Evolutionary conservation across 306 rosid species (phyloP), one percentile per base, ranked within the genome.

Genomic region (Lithocarpus polystachyus): DNA sequence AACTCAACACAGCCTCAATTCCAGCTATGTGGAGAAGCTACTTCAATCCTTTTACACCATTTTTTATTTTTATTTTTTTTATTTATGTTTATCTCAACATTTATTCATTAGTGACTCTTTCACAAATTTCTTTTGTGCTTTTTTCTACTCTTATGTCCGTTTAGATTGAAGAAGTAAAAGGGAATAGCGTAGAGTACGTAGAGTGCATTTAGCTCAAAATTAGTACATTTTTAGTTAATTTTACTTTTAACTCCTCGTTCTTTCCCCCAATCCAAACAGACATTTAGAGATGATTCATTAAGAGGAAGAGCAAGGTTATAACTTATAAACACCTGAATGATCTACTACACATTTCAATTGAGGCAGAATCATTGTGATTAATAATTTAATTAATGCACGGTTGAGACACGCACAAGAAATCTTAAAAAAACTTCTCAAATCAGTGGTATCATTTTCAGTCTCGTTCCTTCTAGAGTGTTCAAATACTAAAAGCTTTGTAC

Each of bases 351-450:
- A 91, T 94, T 79, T 85, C 92, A 69, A 87, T 94, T 68, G 97
- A 94, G 81, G 97, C 97, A 80, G 98, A 94, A 85, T 82, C 40
- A 90, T 87, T 76, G 74, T 88, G 53, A 79, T 89, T 78, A 97
- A 31, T 31, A 31, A 31, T 31, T 31, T 4, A 31, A 31, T 31
- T 31, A 31, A 91, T 57, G 52, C 82, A 45, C 93, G 89, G 86
- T 83, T 94, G 88, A 84, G 89, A 86, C 98, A 92, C 74, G 98
- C 97, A 18, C 94, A 87, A 23, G 95, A 94, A 82, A 91, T 92
- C 84, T 87, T 94, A 33, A 89, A 94, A 84, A 97, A 92, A 80
- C 90, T 94, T 56, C 97, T 94, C 64, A 94, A 92, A 84, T 97
- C 97, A 22, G 92, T 90, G 91, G 98, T 91, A 89, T 78, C 4